Evolutionary conservation across 2,329 filamentous ascomycete genomes (phyloP).

Genomic region (Daldinia sp.): DNA sequence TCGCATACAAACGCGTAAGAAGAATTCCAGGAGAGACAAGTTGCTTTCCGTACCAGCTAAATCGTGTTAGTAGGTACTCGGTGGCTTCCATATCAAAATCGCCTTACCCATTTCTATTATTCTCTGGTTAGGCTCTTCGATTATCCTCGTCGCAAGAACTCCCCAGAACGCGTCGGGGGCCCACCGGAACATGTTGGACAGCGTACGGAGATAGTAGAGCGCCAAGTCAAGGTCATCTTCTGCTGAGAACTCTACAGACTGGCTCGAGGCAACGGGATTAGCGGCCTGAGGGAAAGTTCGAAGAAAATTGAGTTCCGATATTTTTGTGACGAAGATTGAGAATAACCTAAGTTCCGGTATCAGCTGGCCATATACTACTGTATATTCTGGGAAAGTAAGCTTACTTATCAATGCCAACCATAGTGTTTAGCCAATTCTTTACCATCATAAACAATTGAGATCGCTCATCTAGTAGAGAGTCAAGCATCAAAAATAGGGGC

Average conservation of each 20-base stretch:
- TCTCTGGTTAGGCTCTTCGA: constrained; percentile 57
- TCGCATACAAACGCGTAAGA: constrained; percentile 70
- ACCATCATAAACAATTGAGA: constrained; percentile 80
- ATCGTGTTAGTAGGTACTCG: constrained; percentile 41
- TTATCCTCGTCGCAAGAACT: constrained; percentile 69
- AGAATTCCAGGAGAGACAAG: constrained; percentile 71
- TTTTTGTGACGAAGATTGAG: constrained; percentile 65
- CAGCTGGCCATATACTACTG: too few relatives aligned
- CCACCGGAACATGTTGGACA: constrained; percentile 76
- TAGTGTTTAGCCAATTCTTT: constrained; percentile 79
- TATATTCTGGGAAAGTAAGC: too few relatives aligned
- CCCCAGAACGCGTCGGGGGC: constrained; percentile 75
- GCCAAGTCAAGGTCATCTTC: constrained; percentile 79
- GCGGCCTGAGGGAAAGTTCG: constrained; percentile 42
- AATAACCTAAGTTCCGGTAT: constrained; percentile 59
- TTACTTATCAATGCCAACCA: constrained; percentile 70
- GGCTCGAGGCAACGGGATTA: constrained; percentile 40
- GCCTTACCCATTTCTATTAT: constrained; percentile 62
- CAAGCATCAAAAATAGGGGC: constrained; percentile 82
- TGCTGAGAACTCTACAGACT: constrained; percentile 52
- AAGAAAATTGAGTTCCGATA: constrained; percentile 64
- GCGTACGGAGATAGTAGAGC: constrained; percentile 77
- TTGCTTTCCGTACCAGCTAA: constrained; percentile 63
- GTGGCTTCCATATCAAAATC: constrained; percentile 1
- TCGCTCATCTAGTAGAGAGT: constrained; percentile 76